phyloP scores from a whole-genome alignment of 2,329 filamentous ascomycete species.

The Talaromyces marneffei region DNA sequence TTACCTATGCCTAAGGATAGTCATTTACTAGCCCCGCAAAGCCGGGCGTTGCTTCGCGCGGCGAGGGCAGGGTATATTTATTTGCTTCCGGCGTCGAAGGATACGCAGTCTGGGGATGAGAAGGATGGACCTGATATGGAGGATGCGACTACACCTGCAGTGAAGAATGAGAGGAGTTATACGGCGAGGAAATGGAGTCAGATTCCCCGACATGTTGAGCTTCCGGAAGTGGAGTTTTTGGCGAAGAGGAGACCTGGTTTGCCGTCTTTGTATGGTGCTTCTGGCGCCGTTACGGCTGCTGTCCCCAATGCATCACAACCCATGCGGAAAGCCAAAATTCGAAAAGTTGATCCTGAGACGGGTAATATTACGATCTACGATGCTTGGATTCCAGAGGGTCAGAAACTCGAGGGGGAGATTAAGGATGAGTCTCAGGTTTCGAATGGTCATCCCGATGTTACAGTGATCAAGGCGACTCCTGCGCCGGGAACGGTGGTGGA shows the following conservation, averaged over 20 bases:
- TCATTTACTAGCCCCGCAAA: constrained; percentile 68
- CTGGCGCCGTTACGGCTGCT: constrained; percentile 25
- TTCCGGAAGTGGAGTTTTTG: constrained; percentile 56
- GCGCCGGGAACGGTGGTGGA: constrained; percentile 56
- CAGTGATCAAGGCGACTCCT: constrained; percentile 38
- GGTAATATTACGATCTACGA: constrained; percentile 82
- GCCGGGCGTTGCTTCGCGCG: constrained; percentile 73
- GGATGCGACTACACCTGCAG: constrained; percentile 26
- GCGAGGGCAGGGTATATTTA: constrained; percentile 71
- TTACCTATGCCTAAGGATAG: constrained; percentile 85
- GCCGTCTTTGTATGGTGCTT: constrained; percentile 44
- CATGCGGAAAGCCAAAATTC: constrained; percentile 75
- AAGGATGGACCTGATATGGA: constrained; percentile 34
- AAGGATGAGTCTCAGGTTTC: constrained; percentile 50
- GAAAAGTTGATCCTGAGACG: constrained; percentile 64
- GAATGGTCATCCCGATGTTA: constrained; percentile 35
- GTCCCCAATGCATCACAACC: constrained; percentile 35
- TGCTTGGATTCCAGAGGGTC: constrained; percentile 72
- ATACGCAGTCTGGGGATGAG: constrained; percentile 22
- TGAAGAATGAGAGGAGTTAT: constrained; percentile 45
- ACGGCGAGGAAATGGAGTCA: constrained; percentile 54
- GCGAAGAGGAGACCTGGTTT: constrained; percentile 58
- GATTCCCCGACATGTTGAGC: constrained; percentile 52
- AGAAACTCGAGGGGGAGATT: constrained; percentile 75
- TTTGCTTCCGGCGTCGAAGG: constrained; percentile 53